These are phyloP conservation scores for Erodium trifolium DNA, from an alignment of 441 rosid species.

Conservation along the genomic window DNA sequence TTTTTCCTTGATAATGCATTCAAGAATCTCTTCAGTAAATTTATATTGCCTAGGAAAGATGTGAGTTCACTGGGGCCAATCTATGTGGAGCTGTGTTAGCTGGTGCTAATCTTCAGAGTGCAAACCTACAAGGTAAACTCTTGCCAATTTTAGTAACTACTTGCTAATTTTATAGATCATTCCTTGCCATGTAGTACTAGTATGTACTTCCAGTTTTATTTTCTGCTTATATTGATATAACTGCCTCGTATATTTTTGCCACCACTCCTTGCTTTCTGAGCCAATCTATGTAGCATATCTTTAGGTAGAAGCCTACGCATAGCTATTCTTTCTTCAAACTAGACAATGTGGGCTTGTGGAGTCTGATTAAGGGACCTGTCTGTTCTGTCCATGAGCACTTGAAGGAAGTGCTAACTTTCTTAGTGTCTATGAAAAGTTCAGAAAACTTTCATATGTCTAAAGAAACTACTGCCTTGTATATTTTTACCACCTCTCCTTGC, in stretches of 20 bases:
- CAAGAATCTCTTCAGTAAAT: constrained; percentile 20
- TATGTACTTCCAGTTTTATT: background rate
- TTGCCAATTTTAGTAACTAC: background rate
- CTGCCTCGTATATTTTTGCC: background rate
- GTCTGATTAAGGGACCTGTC: too few species aligned
- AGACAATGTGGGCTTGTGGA: too few species aligned
- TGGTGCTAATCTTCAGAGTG: constrained; percentile 88
- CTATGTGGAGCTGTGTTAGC: constrained; percentile 84
- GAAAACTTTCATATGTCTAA: too few species aligned
- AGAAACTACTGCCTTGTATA: too few species aligned
- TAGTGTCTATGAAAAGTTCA: too few species aligned
- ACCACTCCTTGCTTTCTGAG: background rate
- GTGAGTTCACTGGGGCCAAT: constrained; percentile 86
- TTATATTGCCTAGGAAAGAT: constrained; percentile 60
- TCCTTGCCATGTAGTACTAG: background rate
- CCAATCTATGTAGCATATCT: background rate
- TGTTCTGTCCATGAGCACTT: too few species aligned
- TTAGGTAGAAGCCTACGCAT: background rate
- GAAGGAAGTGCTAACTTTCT: too few species aligned
- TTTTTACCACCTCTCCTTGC: background rate
- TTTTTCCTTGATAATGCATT: background rate
- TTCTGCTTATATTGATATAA: background rate
- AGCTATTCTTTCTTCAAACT: background rate
- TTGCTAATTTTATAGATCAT: background rate
- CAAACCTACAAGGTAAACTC: constrained; percentile 73